Conservation (phyloP, 495 filamentous ascomycete genomes). For the Penicillium longicatenatum region DNA sequence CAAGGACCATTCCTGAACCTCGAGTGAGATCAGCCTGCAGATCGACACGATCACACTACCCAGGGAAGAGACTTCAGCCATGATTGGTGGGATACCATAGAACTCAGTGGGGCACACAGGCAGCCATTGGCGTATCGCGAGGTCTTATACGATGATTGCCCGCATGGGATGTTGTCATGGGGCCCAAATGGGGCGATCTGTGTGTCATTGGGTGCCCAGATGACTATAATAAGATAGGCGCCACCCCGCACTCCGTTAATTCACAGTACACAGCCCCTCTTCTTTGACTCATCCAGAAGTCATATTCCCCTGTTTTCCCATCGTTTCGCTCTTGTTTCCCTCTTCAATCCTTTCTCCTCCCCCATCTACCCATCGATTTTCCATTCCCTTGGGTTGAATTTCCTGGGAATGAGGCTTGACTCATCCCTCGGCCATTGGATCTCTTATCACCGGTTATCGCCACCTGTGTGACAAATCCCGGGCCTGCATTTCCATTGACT, state of each 20-base stretch:
- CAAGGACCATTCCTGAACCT: background rate
- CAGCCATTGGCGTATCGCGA: slow-evolving; percentile 4
- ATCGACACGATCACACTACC: slow-evolving; percentile 10
- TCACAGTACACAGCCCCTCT: background rate
- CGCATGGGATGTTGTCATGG: slow-evolving; percentile 33
- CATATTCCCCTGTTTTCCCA: background rate
- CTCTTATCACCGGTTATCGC: slow-evolving; percentile 24
- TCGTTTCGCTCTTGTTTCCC: background rate
- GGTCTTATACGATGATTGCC: slow-evolving; percentile 16
- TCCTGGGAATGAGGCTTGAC: slow-evolving; percentile 8
- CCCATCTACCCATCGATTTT: background rate
- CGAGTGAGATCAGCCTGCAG: slow-evolving; percentile 11
- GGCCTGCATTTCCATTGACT: slow-evolving; percentile 22
- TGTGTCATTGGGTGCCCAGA: slow-evolving; percentile 12
- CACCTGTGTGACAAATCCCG: slow-evolving; percentile 27
- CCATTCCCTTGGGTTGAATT: background rate
- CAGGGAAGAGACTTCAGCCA: background rate
- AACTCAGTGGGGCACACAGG: background rate
- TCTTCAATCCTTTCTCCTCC: background rate
- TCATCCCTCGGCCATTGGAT: slow-evolving; percentile 18
- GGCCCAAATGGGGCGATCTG: slow-evolving; percentile 13
- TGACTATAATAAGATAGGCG: slow-evolving; percentile 8
- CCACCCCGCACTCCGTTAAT: slow-evolving; percentile 19
- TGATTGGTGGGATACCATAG: background rate
- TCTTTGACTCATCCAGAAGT: slow-evolving; percentile 11